Conservation (phyloP, 1,284 basidiomycete species). For the Tilletia horrida region DNA sequence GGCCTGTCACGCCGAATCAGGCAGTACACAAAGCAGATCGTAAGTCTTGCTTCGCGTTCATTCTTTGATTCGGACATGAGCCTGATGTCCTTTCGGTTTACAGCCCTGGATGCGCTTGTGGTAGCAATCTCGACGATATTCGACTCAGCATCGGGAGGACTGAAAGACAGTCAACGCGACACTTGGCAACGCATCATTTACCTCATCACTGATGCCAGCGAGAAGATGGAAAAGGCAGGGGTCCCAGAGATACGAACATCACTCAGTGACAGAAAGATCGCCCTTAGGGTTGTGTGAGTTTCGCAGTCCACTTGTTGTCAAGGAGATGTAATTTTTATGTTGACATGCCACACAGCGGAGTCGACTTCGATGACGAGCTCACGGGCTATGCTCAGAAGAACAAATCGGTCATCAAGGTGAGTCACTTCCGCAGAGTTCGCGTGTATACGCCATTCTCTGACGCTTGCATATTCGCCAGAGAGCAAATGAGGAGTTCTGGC, state of each 20-base stretch:
- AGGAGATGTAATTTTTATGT: neutral
- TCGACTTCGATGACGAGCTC: slow-evolving; percentile 78
- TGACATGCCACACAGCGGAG: slow-evolving; percentile 58
- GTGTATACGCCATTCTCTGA: neutral
- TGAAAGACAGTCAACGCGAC: slow-evolving; percentile 32
- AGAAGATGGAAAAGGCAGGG: slow-evolving; percentile 34
- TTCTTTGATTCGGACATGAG: neutral
- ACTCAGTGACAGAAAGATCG: slow-evolving; percentile 35
- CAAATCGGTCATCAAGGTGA: slow-evolving; percentile 70
- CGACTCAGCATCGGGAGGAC: slow-evolving; percentile 35
- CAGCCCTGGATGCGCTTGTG: slow-evolving; percentile 81
- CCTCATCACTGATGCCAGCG: slow-evolving; percentile 52
- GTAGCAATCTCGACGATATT: slow-evolving; percentile 72
- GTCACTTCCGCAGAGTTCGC: slow-evolving; percentile 27
- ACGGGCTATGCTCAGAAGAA: slow-evolving; percentile 60
- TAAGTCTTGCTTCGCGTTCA: slow-evolving; percentile 30
- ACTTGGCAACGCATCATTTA: slow-evolving; percentile 46
- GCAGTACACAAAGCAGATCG: slow-evolving; percentile 36
- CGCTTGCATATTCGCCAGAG: slow-evolving; percentile 58
- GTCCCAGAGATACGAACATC: slow-evolving; percentile 27
- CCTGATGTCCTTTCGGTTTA: neutral
- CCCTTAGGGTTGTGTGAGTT: slow-evolving; percentile 46
- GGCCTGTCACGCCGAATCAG: slow-evolving; percentile 30
- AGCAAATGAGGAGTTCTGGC: slow-evolving; percentile 74
- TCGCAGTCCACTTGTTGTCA: neutral